Base-by-base conservation (phyloP, 2,329 filamentous ascomycete species). In the Onygenales sp. region DNA sequence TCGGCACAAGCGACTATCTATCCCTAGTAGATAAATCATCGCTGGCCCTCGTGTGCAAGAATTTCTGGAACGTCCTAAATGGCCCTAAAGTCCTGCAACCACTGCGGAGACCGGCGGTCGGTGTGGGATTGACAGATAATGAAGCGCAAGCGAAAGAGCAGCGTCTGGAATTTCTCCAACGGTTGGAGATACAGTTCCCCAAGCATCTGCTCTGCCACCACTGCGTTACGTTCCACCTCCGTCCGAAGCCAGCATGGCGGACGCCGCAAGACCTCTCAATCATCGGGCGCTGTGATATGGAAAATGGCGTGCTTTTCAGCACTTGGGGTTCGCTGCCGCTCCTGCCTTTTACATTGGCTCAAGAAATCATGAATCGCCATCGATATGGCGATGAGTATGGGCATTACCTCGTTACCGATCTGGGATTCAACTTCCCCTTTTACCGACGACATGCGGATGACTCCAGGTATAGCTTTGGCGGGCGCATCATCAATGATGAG, bases 361-460 rank as follows among this genome's bases (percentile, higher is more conserved):
- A 45, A 21, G 39, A 13, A 36, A 45, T 45, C 27, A 45, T 45
- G 50, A 52, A 52, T 21, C 42, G 32, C 50, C 42, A 52, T 52
- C 42, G 41, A 45, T 52, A 52, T 32, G 50, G 50, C 8, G 46
- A 49, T n/a, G 32, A 49, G 5, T 49, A 49, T 35, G 46, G 46
- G 8, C 5, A 10, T 35, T 31, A 3, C 5, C 17, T 7, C 2
- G 5, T 31, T 14, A 31, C 14, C 3, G 32, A 41, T 13, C 46
- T 49, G 11, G n/a, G n/a, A n/a, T n/a, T n/a, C n/a, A n/a, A n/a
- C n/a, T n/a, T n/a, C n/a, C n/a, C n/a, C n/a, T n/a, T n/a, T n/a
- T n/a, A n/a, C n/a, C n/a, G n/a, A n/a, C n/a, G n/a, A n/a, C n/a
- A n/a, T n/a, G n/a, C n/a, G n/a, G n/a, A n/a, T n/a, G n/a, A n/a